These are phyloP conservation scores for Penicillium palitans DNA, from an alignment of 2,329 filamentous ascomycete species.

Conservation along the genomic window DNA sequence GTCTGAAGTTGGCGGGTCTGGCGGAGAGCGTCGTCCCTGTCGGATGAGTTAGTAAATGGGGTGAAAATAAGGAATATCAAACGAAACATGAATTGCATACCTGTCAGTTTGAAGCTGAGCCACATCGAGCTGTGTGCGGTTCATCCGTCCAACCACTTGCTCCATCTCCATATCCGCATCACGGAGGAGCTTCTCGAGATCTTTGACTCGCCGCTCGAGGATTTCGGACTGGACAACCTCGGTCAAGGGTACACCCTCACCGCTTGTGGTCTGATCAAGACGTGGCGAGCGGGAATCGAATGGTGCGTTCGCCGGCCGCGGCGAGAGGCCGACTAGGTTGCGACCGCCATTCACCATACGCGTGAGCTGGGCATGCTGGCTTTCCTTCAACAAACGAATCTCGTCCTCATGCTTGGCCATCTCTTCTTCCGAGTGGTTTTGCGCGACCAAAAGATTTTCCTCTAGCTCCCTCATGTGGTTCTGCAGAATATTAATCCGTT, in stretches of 20 bases:
- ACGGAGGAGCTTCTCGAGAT: conserved; percentile 77
- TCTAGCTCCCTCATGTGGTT: conserved; percentile 77
- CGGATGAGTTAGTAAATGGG: conserved; percentile 22
- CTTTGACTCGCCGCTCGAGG: conserved; percentile 74
- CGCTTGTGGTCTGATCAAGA: conserved; percentile 62
- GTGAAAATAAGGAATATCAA: not conserved
- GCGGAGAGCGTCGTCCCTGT: conserved; percentile 69
- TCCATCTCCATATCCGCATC: conserved; percentile 81
- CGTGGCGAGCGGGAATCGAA: conserved; percentile 60
- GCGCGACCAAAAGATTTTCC: conserved; percentile 77
- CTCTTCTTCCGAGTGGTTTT: conserved; percentile 82
- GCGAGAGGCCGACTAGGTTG: conserved; percentile 50
- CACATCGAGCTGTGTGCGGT: conserved; percentile 78
- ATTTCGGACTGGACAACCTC: conserved; percentile 72
- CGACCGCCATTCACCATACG: conserved; percentile 62
- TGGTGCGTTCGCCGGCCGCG: conserved; percentile 63
- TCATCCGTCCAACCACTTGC: conserved; percentile 79
- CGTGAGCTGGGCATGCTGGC: conserved; percentile 72
- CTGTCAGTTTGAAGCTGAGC: conserved; percentile 66
- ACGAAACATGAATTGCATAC: conserved; percentile 29
- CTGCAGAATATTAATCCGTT: conserved; percentile 82
- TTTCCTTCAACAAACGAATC: conserved; percentile 71
- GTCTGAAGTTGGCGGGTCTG: conserved; percentile 69
- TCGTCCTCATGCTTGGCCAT: conserved; percentile 85
- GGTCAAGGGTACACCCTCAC: conserved; percentile 59